Evolutionary conservation across 148 eudicot genomes (phyloP).

Genomic region (Arbutus unedo): DNA sequence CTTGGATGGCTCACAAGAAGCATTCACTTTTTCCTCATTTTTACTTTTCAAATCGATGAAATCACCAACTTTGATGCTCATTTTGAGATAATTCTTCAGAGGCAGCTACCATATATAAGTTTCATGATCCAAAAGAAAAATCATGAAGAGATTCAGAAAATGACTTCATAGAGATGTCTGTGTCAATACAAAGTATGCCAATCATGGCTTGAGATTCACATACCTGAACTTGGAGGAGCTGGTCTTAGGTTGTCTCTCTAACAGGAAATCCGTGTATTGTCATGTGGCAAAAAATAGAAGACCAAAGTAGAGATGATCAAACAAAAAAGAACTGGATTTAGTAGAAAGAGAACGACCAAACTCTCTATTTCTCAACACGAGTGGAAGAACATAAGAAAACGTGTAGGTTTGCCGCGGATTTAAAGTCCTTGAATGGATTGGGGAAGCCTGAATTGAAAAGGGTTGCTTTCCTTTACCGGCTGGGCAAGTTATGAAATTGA

Average conservation of each 20-base stretch:
- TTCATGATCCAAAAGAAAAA: background rate
- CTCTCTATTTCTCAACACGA: background rate
- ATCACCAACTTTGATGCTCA: background rate
- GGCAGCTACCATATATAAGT: background rate
- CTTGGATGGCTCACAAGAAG: background rate
- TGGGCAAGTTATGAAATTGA: background rate
- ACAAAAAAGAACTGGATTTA: conserved; percentile 2
- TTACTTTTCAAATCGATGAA: background rate
- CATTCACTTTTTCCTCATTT: background rate
- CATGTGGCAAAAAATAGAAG: background rate
- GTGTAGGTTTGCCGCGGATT: background rate
- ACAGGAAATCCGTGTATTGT: background rate
- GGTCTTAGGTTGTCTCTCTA: background rate
- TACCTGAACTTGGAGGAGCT: background rate
- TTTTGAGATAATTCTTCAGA: background rate
- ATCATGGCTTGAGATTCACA: background rate
- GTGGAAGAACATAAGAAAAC: background rate
- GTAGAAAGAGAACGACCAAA: background rate
- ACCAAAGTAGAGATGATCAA: background rate
- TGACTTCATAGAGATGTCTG: background rate
- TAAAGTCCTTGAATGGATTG: background rate
- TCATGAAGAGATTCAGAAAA: background rate
- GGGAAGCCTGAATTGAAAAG: background rate
- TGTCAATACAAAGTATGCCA: background rate
- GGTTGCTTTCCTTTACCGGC: background rate